Evolutionary conservation across 768 basidiomycete species (phyloP).

Genomic region (Auriscalpium orientale): DNA sequence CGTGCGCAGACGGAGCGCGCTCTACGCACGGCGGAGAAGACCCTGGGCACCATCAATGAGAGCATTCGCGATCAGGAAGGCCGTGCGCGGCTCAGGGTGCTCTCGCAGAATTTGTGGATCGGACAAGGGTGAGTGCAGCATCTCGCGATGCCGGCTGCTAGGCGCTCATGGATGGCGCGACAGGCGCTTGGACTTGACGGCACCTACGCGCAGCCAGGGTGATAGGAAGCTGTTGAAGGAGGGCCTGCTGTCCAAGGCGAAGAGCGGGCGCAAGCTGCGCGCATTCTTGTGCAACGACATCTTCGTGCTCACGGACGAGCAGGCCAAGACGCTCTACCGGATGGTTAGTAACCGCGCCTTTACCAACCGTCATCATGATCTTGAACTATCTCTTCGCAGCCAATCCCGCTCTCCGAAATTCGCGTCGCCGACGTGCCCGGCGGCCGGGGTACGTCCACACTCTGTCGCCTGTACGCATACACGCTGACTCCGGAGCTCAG

Average conservation of each 20-base stretch:
- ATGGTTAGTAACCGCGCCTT: slow-evolving; percentile 47
- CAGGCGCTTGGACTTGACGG: slow-evolving; percentile 83
- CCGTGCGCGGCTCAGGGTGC: slow-evolving; percentile 57
- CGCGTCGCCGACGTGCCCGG: slow-evolving; percentile 46
- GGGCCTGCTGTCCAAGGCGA: slow-evolving; percentile 70
- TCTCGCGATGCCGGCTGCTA: not conserved
- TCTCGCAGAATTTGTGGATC: slow-evolving; percentile 82
- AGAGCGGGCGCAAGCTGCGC: slow-evolving; percentile 72
- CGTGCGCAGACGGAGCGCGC: slow-evolving; percentile 44
- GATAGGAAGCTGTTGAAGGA: slow-evolving; percentile 73
- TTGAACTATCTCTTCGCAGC: slow-evolving; percentile 32
- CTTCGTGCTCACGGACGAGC: slow-evolving; percentile 74
- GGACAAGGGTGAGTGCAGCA: slow-evolving; percentile 59
- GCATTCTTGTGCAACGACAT: slow-evolving; percentile 87
- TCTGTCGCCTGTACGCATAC: not conserved
- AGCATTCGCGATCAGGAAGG: slow-evolving; percentile 80
- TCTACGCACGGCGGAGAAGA: slow-evolving; percentile 57
- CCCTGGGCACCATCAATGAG: slow-evolving; percentile 82
- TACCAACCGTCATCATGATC: not conserved
- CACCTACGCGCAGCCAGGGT: slow-evolving; percentile 81
- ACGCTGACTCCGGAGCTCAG: slow-evolving; percentile 29
- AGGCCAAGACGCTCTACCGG: slow-evolving; percentile 63
- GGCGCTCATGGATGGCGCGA: not conserved
- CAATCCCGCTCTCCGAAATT: slow-evolving; percentile 65
- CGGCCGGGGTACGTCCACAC: slow-evolving; percentile 36